phyloP scores from a whole-genome alignment of 257 asterid genomes.

The Solanum gracilifrons region DNA sequence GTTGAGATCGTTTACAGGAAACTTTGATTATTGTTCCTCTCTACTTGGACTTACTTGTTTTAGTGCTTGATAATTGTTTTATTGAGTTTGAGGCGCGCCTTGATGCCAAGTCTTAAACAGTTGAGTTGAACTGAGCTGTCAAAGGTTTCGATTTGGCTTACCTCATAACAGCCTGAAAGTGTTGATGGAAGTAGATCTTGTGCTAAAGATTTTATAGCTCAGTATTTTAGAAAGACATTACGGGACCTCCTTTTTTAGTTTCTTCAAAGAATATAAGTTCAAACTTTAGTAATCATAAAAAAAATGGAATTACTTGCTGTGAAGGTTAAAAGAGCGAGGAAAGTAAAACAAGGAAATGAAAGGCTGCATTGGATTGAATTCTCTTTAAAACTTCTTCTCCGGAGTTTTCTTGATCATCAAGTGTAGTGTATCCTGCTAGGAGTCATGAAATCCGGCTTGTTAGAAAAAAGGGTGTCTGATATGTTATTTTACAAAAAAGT shows the following conservation, averaged over 20 bases:
- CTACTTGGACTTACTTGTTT: neutral
- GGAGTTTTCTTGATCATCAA: neutral
- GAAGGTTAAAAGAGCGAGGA: neutral
- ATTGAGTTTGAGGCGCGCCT: neutral
- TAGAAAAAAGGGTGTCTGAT: neutral
- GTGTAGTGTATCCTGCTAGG: neutral
- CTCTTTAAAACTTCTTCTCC: neutral
- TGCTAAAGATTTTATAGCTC: neutral
- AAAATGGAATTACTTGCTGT: neutral
- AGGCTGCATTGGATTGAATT: neutral
- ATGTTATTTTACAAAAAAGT: neutral
- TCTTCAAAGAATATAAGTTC: neutral
- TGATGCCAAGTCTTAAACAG: neutral
- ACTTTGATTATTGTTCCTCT: neutral
- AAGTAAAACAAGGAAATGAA: neutral
- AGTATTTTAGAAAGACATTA: neutral
- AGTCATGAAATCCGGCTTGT: neutral
- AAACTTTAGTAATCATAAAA: neutral
- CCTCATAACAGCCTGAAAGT: neutral
- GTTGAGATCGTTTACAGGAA: neutral
- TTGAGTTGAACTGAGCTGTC: neutral
- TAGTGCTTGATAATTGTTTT: neutral
- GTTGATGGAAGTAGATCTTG: neutral
- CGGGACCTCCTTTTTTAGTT: neutral
- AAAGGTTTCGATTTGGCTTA: neutral